A percentile compares a stretch with the other conserved stretches of the same genome.
Conservation (phyloP, 192 early-diverging fungal species). For the Linnemannia hyalina region DNA sequence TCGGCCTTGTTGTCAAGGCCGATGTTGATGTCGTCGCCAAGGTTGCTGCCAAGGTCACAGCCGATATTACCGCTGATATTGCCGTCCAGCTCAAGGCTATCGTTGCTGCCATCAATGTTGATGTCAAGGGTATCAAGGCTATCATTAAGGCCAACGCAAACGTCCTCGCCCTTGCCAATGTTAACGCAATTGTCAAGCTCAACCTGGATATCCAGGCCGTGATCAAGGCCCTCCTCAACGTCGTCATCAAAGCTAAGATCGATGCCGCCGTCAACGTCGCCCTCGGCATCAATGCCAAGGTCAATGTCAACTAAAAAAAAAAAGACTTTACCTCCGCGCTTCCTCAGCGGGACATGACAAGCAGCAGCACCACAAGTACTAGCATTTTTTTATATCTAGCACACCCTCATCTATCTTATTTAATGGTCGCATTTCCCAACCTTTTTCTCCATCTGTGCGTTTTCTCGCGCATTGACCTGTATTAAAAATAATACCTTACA, state of each 20-base stretch:
- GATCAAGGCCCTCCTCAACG: background rate
- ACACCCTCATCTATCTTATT: no score
- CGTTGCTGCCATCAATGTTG: background rate
- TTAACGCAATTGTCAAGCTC: no score
- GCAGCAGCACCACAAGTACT: no score
- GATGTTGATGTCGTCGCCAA: background rate
- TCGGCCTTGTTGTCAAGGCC: background rate
- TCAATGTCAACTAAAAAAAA: background rate
- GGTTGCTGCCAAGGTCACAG: background rate
- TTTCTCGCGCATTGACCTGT: no score
- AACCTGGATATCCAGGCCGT: background rate
- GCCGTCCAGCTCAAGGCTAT: background rate
- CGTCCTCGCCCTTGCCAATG: background rate
- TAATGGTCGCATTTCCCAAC: no score
- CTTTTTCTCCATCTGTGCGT: no score
- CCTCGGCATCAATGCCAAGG: background rate
- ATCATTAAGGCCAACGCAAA: background rate
- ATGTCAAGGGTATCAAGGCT: background rate
- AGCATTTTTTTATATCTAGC: no score
- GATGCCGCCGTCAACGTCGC: background rate
- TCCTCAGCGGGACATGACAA: no score
- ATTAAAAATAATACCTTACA: no score
- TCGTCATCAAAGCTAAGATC: background rate
- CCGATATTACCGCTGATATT: no score
- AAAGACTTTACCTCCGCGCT: background rate